A percentile compares a stretch with the other conserved stretches of the same genome.
Conservation (phyloP, 306 rosid genomes). For the Sphenostylis stenocarpa region DNA sequence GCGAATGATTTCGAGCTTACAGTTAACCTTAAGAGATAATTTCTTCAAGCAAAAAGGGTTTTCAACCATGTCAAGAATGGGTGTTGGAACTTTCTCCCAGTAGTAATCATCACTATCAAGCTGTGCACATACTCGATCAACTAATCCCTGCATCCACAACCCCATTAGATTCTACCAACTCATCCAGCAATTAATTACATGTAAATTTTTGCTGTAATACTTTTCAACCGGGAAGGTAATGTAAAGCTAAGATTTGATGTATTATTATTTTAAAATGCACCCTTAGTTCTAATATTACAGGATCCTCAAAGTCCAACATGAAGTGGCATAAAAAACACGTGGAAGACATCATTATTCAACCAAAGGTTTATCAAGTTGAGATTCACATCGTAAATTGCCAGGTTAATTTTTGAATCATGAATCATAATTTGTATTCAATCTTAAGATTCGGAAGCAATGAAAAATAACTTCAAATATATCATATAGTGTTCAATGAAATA, state of each 20-base stretch:
- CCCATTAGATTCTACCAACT: constrained; percentile 19
- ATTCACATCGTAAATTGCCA: background rate
- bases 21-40: constrained; percentile 67
- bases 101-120: constrained; percentile 60
- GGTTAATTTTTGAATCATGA: background rate
- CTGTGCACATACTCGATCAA: constrained; percentile 45
- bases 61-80: constrained; percentile 79
- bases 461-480: background rate
- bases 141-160: constrained; percentile 55
- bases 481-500: background rate
- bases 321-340: background rate
- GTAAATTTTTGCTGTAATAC: background rate
- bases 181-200: constrained; percentile 11
- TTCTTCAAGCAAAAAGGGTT: constrained; percentile 88
- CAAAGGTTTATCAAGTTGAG: background rate
- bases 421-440: background rate
- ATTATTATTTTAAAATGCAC: constrained; percentile 1
- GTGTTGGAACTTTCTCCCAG: constrained; percentile 73
- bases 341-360: background rate
- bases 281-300: background rate
- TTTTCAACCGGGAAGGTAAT: constrained; percentile 8
- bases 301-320: background rate
- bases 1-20: background rate
- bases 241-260: background rate
- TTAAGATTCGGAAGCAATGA: background rate